Conservation (phyloP, 108 stramenopile species). For the Cyclotella choctawhatcheeana region DNA sequence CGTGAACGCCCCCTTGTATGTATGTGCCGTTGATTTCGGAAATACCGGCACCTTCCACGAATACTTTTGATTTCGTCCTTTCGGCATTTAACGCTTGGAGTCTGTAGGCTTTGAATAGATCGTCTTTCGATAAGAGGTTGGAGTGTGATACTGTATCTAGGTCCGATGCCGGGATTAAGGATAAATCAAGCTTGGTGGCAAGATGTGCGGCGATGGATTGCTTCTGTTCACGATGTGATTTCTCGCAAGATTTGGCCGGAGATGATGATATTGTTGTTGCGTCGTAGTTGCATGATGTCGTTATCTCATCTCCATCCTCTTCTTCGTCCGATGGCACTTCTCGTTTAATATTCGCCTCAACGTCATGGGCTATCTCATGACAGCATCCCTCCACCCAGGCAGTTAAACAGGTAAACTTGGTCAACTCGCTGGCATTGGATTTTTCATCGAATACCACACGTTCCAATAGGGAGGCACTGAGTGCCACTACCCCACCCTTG, state of each 20-base stretch:
- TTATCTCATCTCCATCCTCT: background rate
- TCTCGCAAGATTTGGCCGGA: background rate
- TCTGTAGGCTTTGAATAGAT: constrained; percentile 45
- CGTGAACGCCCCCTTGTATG: constrained; percentile 63
- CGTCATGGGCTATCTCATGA: constrained; percentile 14
- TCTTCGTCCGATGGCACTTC: background rate
- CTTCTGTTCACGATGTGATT: constrained; percentile 27
- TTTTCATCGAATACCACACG: constrained; percentile 45
- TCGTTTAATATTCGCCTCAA: background rate
- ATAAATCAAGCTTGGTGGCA: constrained; percentile 42
- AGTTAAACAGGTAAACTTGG: constrained; percentile 42
- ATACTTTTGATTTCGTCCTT: constrained; percentile 53
- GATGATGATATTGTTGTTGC: constrained; percentile 19
- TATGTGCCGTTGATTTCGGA: constrained; percentile 80
- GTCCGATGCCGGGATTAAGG: constrained; percentile 50
- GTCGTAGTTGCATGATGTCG: constrained; percentile 1
- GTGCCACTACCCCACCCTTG: constrained; percentile 28
- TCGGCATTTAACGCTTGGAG: constrained; percentile 51
- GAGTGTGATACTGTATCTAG: constrained; percentile 39
- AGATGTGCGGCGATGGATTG: constrained; percentile 26
- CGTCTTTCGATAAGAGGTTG: constrained; percentile 30
- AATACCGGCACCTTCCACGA: constrained; percentile 80
- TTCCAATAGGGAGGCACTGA: constrained; percentile 42
- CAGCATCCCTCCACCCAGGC: constrained; percentile 40
- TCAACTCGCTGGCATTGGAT: constrained; percentile 42